phyloP scores from a whole-genome alignment of 2,329 filamentous ascomycete species.

The Diplodia intermedia region DNA sequence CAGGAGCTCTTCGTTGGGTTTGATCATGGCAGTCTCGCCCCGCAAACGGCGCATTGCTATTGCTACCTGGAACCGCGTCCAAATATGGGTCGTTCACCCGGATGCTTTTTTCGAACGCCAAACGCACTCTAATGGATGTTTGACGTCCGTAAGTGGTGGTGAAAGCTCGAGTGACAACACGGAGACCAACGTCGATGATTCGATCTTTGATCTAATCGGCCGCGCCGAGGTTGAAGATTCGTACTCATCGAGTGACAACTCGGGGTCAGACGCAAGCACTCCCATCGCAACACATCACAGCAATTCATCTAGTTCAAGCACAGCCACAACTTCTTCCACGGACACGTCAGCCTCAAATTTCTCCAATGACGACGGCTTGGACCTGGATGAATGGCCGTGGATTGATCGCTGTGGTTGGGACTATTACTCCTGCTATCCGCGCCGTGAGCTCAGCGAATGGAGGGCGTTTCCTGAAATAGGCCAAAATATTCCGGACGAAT shows the following conservation, averaged over 20 bases:
- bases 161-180: neutral
- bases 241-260: neutral
- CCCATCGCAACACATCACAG: neutral
- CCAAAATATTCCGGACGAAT: neutral
- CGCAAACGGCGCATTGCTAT: slow-evolving; percentile 38
- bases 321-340: neutral
- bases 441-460: slow-evolving; percentile 34
- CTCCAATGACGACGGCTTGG: neutral
- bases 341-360: neutral
- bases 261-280: neutral
- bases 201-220: neutral
- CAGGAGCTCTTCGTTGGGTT: slow-evolving; percentile 36
- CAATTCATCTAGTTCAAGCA: slow-evolving; percentile 2
- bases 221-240: neutral
- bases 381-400: slow-evolving; percentile 21
- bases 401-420: slow-evolving; percentile 24
- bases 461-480: neutral
- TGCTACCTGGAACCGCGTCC: slow-evolving; percentile 38
- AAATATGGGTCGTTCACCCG: slow-evolving; percentile 37
- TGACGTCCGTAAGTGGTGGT: neutral
- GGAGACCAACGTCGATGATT: neutral
- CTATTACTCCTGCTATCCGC: slow-evolving; percentile 22
- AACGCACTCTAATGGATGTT: slow-evolving; percentile 18
- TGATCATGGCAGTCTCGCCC: slow-evolving; percentile 37
- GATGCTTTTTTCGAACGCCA: slow-evolving; percentile 37